Percentiles rank a stretch among this genome's conserved stretches.
These are phyloP conservation scores for barrel medic (Medicago truncatula) DNA, from an alignment of 306 rosid genomes.

Conservation along the genomic window MtrunA17r5.0-ANR NC_053049.1:11748501-11749000, in stretches of 20 bases:
- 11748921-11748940: constrained; percentile 87
- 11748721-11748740: constrained; percentile 46
- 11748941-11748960: constrained; percentile 97
- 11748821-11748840: constrained; percentile 44
- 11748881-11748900: constrained; percentile 62
- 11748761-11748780: constrained; percentile 72
- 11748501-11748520: constrained; percentile 79
- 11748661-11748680: constrained; percentile 54
- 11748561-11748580: constrained; percentile 74
- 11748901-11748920: constrained; percentile 63
- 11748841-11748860: constrained; percentile 47
- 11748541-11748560: constrained; percentile 53
- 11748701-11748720: constrained; percentile 43
- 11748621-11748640: constrained; percentile 65
- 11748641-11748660: constrained; percentile 47
- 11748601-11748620: constrained; percentile 90
- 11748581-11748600: constrained; percentile 85
- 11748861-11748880: constrained; percentile 45
- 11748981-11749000: constrained; percentile 86
- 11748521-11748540: constrained; percentile 92
- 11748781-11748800: constrained; percentile 60
- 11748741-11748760: constrained; percentile 42
- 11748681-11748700: constrained; percentile 64
- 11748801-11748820: constrained; percentile 55
- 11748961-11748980: constrained; percentile 61